Evolutionary conservation across 768 basidiomycete species (phyloP).

Genomic region (Tulasnella sp.): DNA sequence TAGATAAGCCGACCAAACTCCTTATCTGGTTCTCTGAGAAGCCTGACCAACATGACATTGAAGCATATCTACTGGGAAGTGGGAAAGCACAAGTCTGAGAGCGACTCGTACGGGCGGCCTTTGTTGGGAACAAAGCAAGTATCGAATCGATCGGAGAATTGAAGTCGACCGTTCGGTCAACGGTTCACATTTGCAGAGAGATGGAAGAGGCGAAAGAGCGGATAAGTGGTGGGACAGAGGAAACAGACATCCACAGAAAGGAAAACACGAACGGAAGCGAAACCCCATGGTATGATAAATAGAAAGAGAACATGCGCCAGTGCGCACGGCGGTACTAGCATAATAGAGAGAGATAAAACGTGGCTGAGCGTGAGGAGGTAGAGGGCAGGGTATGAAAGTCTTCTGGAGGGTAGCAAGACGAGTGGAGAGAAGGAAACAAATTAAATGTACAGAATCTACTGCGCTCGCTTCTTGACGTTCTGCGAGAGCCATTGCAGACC

Average conservation of each 20-base stretch:
- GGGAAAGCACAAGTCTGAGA: no score
- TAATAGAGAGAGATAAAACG: neutral
- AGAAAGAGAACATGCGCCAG: neutral
- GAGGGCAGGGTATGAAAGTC: neutral
- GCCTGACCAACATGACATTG: no score
- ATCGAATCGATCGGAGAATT: neutral
- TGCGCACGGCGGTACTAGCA: neutral
- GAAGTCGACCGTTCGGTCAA: neutral
- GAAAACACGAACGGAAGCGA: neutral
- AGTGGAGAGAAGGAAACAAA: neutral
- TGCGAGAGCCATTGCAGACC: constrained; percentile 32
- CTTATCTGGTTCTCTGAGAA: no score
- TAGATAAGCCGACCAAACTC: neutral
- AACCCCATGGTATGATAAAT: neutral
- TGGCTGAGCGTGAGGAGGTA: neutral
- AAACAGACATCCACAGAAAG: neutral
- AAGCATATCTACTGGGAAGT: no score
- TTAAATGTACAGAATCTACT: neutral
- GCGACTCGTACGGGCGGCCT: neutral
- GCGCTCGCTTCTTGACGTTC: constrained; percentile 8
- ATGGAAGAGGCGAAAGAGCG: neutral
- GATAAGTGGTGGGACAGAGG: neutral
- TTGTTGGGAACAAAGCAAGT: neutral
- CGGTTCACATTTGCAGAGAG: neutral
- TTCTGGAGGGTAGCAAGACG: neutral